Evolutionary conservation across 2,329 filamentous ascomycete species (phyloP).

Genomic region (Microascus cirrosus): DNA sequence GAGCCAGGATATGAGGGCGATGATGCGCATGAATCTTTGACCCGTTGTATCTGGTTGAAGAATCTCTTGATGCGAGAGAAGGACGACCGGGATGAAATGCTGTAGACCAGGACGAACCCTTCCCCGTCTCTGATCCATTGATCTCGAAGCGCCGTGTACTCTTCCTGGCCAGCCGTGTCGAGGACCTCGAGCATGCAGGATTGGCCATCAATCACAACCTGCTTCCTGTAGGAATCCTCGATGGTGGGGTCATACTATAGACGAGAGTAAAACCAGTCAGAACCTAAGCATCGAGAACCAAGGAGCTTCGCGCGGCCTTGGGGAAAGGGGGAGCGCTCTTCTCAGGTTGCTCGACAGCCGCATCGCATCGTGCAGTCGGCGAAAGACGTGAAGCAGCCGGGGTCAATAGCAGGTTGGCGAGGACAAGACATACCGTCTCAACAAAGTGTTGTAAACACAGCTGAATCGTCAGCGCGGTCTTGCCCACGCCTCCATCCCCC

Average conservation of each 20-base stretch:
- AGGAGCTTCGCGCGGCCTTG: background rate
- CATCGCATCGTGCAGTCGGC: background rate
- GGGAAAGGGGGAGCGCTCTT: background rate
- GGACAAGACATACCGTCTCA: constrained; percentile 57
- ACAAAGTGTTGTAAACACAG: constrained; percentile 97
- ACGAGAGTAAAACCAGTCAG: background rate
- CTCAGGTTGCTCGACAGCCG: background rate
- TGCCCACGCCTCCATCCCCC: constrained; percentile 87
- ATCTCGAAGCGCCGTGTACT: constrained; percentile 92
- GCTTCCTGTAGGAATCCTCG: constrained; percentile 79
- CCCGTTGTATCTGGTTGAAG: constrained; percentile 91
- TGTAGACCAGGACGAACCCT: constrained; percentile 95
- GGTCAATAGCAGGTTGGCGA: background rate
- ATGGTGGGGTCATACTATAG: constrained; percentile 73
- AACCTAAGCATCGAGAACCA: background rate
- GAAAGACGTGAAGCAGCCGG: background rate
- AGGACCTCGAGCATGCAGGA: constrained; percentile 96
- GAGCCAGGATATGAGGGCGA: constrained; percentile 70
- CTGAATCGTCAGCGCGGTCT: constrained; percentile 91
- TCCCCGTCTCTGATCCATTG: constrained; percentile 98
- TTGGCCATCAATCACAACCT: constrained; percentile 86
- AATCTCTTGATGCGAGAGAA: constrained; percentile 93
- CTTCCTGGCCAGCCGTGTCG: constrained; percentile 95
- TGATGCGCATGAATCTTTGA: constrained; percentile 79
- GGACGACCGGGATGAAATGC: constrained; percentile 92